phyloP scores from a whole-genome alignment of 306 rosid genomes.

The Medicago lupulina region DNA sequence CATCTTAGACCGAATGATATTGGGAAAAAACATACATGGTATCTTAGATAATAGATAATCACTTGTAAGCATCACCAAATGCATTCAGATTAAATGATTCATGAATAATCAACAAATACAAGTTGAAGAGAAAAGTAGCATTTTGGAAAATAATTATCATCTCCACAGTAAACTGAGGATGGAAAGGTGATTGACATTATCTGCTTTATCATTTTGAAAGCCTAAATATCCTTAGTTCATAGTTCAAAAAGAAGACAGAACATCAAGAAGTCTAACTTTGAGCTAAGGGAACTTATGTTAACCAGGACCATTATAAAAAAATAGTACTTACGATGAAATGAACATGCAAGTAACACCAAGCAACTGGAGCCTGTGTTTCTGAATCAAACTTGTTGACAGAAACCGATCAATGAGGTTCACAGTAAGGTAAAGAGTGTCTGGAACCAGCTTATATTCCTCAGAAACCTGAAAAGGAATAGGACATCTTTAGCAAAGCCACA shows the following conservation, averaged over 20 bases:
- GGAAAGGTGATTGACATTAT: not conserved
- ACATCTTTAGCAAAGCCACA: slow-evolving; percentile 25
- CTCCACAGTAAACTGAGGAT: slow-evolving; percentile 10
- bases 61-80: slow-evolving; percentile 23
- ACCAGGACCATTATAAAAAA: slow-evolving; percentile 28
- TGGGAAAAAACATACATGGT: slow-evolving; percentile 4
- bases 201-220: slow-evolving; percentile 19
- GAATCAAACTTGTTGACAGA: slow-evolving; percentile 65
- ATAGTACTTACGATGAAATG: slow-evolving; percentile 83
- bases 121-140: slow-evolving; percentile 12
- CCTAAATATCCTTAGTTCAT: slow-evolving; percentile 19
- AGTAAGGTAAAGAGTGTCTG: slow-evolving; percentile 90
- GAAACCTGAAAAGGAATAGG: slow-evolving; percentile 66
- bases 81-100: slow-evolving; percentile 24
- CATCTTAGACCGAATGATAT: slow-evolving; percentile 34
- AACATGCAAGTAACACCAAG: slow-evolving; percentile 90
- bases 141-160: slow-evolving; percentile 10
- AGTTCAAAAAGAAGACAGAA: not conserved
- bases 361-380: slow-evolving; percentile 80
- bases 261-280: slow-evolving; percentile 12
- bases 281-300: slow-evolving; percentile 5
- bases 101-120: not conserved
- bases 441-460: slow-evolving; percentile 85
- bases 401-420: slow-evolving; percentile 85
- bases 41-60: not conserved